Evolutionary conservation across 1,284 basidiomycete genomes (phyloP), one percentile per base, ranked within the genome.

Genomic region (Amylostereum areolatum): DNA sequence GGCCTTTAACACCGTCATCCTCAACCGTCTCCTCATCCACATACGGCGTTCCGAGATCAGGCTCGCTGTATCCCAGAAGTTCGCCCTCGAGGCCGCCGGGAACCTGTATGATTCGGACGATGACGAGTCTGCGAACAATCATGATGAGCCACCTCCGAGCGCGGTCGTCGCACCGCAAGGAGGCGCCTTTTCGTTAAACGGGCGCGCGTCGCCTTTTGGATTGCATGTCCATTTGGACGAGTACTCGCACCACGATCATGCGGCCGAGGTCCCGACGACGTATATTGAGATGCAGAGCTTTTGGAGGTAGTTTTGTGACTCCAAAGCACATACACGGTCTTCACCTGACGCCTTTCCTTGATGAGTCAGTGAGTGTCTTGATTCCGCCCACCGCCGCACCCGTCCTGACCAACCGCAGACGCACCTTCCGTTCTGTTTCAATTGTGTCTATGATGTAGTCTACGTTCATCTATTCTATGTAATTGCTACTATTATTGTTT

Each of bases 11-110:
- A 27, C 45, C 2, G 4, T 52, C 18, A 31, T 24, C 8, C 39
- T 35, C n/a, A 46, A 47, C 46, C 49, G 40, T 3, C n/a, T 52
- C n/a, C 31, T 52, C 5, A 40, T 52, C 28, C 41, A 47, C 27
- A 27, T 44, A 18, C 44, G 42, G 9, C 37, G 39, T 18, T 44
- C 36, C 9, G 48, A 52, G 33, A 28, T 43, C 12, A 18, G 28
- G 6, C 41, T 43, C 9, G n/a, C 41, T 6, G 5, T 43, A 12
- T 24, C 27, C 4, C 25, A 43, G 24, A 43, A 43, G 41, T 28
- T 24, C 5, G n/a, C 28, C 12, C 41, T 4, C n/a, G 41, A 18
- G 7, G 24, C 28, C 7, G 41, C 41, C 25, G 5, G 37, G 12
- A 5, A 5, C 6, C 5, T 6, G 5, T 12, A 39, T 5, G 12